Evolutionary conservation across 2,329 filamentous ascomycete genomes (phyloP).

Genomic region (Emydomyces testavorans): DNA sequence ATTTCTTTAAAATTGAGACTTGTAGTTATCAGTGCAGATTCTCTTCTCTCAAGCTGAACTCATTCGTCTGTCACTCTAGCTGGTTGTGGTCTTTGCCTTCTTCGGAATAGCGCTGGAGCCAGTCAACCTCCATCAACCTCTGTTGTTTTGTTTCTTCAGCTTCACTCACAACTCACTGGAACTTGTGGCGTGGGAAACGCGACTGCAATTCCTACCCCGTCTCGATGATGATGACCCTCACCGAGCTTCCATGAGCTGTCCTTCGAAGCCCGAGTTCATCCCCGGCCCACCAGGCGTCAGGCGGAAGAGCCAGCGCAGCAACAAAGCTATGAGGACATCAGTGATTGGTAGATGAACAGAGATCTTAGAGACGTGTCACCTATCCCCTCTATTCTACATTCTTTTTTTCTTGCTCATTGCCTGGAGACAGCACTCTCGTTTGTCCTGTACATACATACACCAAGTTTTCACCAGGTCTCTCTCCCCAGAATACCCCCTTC

Average conservation of each 20-base stretch:
- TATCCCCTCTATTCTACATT: background rate
- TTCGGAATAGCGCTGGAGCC: background rate
- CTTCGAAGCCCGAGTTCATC: slow-evolving; percentile 26
- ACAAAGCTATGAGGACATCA: slow-evolving; percentile 17
- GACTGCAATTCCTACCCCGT: slow-evolving; percentile 10
- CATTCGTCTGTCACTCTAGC: background rate
- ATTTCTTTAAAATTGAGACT: background rate
- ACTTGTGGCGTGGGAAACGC: too few species aligned
- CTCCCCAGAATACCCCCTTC: background rate
- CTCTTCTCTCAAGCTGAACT: background rate
- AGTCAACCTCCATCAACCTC: background rate
- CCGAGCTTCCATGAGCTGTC: slow-evolving; percentile 31
- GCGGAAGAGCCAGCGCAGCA: slow-evolving; percentile 30
- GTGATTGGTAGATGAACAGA: slow-evolving; percentile 40
- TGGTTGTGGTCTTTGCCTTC: background rate
- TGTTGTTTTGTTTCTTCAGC: background rate
- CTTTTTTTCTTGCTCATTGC: background rate
- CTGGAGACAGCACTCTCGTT: too few species aligned
- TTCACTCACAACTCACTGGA: background rate
- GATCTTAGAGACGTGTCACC: slow-evolving; percentile 33
- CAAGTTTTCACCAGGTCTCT: background rate
- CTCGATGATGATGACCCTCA: slow-evolving; percentile 33
- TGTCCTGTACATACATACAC: too few species aligned
- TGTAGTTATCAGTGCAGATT: too few species aligned
- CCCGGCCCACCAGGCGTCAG: slow-evolving; percentile 20